Base-by-base conservation (phyloP, 192 early-diverging fungal species). In the Coemansia sp. region DNA sequence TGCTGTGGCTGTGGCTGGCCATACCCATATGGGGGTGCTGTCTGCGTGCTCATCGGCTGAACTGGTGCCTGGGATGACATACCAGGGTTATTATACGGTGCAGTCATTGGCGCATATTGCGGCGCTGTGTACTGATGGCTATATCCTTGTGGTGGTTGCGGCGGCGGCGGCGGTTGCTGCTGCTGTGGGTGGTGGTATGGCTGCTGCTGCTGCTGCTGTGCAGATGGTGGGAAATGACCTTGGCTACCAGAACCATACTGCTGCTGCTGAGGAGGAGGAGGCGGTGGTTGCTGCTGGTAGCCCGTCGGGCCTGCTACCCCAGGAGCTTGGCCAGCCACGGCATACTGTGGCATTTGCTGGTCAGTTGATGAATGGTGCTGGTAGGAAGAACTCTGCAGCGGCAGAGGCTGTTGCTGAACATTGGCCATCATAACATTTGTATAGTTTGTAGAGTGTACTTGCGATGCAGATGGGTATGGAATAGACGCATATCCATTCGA, bases 231-330 rank as follows among this genome's bases (percentile, higher is more conserved):
- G 42, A 31, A 39, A 39, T 11, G 36, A 1, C 14, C 36, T 39
- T 39, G 36, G 9, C 36, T 39, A 39, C 36, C 36, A 4, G 63
- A 51, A 25, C 55, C 57, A 57, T 66, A 57, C n/a, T n/a, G n/a
- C n/a, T n/a, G n/a, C 57, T 68, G 67, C 53, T 63, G 39, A 46
- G 17, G 70, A 23, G 46, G 32, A 11, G 63, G 66, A 59, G 63
- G 72, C 6, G 59, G 72, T 5, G 60, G 62, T 25, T 70, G 65
- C 22, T 76, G 61, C 39, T 77, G 69, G 31, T 77, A 72, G 23
- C 70, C 62, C 10, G 60, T 39, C 23, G 70, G 66, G 6, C 39
- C 60, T n/a, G 68, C 60, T 11, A 59, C 57, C 2, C 59, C 67
- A 21, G 52, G 46, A 10, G 60, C 36, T 57, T 67, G 64, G 10